A percentile compares a stretch with the other conserved stretches of the same genome.
Evolutionary conservation across 345 rosid genomes (phyloP).

Genomic region (Eutrema yunnanense): DNA sequence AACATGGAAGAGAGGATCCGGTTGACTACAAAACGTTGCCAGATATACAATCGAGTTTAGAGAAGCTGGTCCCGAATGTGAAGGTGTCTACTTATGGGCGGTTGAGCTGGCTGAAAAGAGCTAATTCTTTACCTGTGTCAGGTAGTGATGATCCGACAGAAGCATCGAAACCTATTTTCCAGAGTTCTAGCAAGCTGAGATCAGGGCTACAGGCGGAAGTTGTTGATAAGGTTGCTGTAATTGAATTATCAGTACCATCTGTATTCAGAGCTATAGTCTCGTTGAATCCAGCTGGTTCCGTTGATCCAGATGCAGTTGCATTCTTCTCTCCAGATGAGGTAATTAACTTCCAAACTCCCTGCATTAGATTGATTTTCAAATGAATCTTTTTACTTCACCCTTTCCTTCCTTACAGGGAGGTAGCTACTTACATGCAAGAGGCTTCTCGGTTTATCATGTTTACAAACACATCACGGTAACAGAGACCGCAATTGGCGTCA

Average conservation of each 20-base stretch:
- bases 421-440: conserved; percentile 75
- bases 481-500: neutral
- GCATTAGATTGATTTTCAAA: neutral
- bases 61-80: conserved; percentile 53
- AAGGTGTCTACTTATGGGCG: conserved; percentile 68
- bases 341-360: conserved; percentile 7
- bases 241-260: conserved; percentile 67
- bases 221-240: conserved; percentile 57
- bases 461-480: conserved; percentile 71
- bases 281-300: conserved; percentile 88
- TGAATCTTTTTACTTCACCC: conserved; percentile 5
- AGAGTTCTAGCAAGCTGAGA: conserved; percentile 52
- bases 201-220: conserved; percentile 38
- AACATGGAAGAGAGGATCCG: conserved; percentile 38
- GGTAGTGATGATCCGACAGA: conserved; percentile 58
- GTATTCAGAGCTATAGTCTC: conserved; percentile 79
- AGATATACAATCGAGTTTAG: conserved; percentile 52
- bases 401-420: conserved; percentile 55
- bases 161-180: conserved; percentile 45
- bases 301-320: conserved; percentile 85
- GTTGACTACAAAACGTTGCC: conserved; percentile 52
- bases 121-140: conserved; percentile 52
- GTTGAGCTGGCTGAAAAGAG: conserved; percentile 83
- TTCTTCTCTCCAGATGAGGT: conserved; percentile 99
- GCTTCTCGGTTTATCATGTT: conserved; percentile 60